phyloP scores from a whole-genome alignment of 1,139 yeast species.

The Candida sojae region DNA sequence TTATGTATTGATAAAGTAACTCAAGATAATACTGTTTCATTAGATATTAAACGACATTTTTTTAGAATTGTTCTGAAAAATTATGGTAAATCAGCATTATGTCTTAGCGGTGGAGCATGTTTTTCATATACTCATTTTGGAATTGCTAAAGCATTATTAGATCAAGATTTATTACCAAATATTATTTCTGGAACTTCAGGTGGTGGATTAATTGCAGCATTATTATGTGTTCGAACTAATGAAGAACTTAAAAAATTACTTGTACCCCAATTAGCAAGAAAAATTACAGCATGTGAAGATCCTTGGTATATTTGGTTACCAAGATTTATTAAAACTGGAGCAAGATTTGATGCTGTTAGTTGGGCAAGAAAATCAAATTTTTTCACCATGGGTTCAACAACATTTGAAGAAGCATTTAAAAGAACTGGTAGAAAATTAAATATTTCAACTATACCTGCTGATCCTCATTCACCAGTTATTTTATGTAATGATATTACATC shows the following conservation, averaged over 20 bases:
- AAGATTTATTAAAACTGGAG: slow-evolving; percentile 75
- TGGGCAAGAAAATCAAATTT: slow-evolving; percentile 74
- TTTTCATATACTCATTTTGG: slow-evolving; percentile 82
- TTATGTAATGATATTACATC: slow-evolving; percentile 76
- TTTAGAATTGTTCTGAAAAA: slow-evolving; percentile 62
- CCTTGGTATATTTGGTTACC: slow-evolving; percentile 61
- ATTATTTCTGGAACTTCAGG: slow-evolving; percentile 82
- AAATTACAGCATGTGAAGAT: slow-evolving; percentile 73
- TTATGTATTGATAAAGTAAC: slow-evolving; percentile 48
- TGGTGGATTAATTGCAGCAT: slow-evolving; percentile 79
- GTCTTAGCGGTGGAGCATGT: slow-evolving; percentile 80
- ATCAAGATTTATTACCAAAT: slow-evolving; percentile 64
- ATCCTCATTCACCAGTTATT: slow-evolving; percentile 80
- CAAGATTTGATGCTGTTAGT: slow-evolving; percentile 70
- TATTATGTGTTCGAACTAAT: slow-evolving; percentile 69
- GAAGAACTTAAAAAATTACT: slow-evolving; percentile 60
- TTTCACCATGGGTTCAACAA: slow-evolving; percentile 72
- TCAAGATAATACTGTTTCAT: slow-evolving; percentile 35
- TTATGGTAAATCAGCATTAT: slow-evolving; percentile 72
- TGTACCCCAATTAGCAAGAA: slow-evolving; percentile 62
- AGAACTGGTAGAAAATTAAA: slow-evolving; percentile 72
- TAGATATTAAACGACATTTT: slow-evolving; percentile 49
- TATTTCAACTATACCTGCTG: slow-evolving; percentile 79
- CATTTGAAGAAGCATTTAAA: slow-evolving; percentile 69
- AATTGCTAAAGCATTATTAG: slow-evolving; percentile 68